Evolutionary conservation across 257 asterid genomes (phyloP).

Genomic region (Nicotiana noctiflora): DNA sequence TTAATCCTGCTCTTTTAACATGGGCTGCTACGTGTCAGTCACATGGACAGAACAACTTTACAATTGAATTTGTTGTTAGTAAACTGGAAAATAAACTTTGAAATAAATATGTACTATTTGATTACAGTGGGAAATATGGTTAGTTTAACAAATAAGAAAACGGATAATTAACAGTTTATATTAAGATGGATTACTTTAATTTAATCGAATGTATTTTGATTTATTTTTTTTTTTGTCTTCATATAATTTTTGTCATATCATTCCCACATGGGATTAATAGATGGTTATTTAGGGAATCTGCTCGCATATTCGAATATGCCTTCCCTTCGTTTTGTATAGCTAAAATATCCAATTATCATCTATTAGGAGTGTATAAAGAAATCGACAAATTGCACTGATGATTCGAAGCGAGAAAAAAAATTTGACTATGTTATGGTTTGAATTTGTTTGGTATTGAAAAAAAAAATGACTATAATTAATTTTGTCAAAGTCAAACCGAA

Average conservation of each 20-base stretch:
- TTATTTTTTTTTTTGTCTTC: not conserved
- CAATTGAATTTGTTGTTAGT: not conserved
- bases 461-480: no score
- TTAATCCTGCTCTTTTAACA: slow-evolving; percentile 5
- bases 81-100: not conserved
- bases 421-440: no score
- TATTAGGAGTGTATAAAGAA: no score
- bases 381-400: no score
- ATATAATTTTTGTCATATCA: not conserved
- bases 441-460: no score
- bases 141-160: not conserved
- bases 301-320: no score
- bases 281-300: not conserved
- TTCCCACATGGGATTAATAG: not conserved
- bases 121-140: not conserved
- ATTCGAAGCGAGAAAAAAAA: no score
- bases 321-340: no score
- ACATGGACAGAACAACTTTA: slow-evolving; percentile 1
- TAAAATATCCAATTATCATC: no score
- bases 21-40: not conserved
- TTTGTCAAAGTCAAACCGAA: no score
- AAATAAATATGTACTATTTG: not conserved
- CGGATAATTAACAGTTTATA: not conserved
- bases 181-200: not conserved
- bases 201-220: not conserved